A percentile compares a stretch with the other conserved stretches of the same genome.
These are phyloP conservation scores for Magnusiomyces suaveolens DNA, from an alignment of 1,139 yeast species.

Conservation along the genomic window DNA sequence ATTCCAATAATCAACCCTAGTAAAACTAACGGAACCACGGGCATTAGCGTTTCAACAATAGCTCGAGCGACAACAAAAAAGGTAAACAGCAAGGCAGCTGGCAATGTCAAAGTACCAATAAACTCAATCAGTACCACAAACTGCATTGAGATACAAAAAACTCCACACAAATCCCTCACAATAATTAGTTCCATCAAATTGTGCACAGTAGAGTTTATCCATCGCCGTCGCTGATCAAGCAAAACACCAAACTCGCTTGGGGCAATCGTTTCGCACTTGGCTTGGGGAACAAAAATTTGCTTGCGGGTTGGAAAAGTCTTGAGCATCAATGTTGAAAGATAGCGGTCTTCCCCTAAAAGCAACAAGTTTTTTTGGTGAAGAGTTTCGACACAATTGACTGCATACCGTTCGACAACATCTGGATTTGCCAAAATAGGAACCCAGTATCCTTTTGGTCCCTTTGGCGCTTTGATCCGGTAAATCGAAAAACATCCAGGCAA, in stretches of 20 bases:
- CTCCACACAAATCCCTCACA: conserved; percentile 31
- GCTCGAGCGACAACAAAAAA: conserved; percentile 65
- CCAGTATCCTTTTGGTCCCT: conserved; percentile 46
- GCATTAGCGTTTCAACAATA: conserved; percentile 66
- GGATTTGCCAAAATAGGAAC: conserved; percentile 47
- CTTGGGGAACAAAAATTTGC: conserved; percentile 30
- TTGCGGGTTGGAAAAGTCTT: conserved; percentile 31
- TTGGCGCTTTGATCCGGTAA: conserved; percentile 45
- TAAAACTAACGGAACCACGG: conserved; percentile 62
- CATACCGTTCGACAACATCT: conserved; percentile 29
- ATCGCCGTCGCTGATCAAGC: conserved; percentile 33
- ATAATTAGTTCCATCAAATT: conserved; percentile 30
- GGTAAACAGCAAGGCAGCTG: conserved; percentile 78
- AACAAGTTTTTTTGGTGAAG: conserved; percentile 31
- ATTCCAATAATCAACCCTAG: conserved; percentile 72
- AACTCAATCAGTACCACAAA: conserved; percentile 31
- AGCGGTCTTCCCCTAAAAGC: conserved; percentile 32
- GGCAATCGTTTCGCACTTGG: conserved; percentile 30
- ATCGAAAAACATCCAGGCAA: conserved; percentile 34
- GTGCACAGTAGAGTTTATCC: conserved; percentile 34
- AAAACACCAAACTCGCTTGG: conserved; percentile 29
- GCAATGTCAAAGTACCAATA: conserved; percentile 52
- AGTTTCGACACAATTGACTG: conserved; percentile 29
- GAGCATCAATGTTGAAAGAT: conserved; percentile 30
- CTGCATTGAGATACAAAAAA: conserved; percentile 33